A percentile compares a stretch with the other conserved stretches of the same genome.
Conservation (phyloP, 2,329 filamentous ascomycete species). For the Aspergillus terreus region DNA sequence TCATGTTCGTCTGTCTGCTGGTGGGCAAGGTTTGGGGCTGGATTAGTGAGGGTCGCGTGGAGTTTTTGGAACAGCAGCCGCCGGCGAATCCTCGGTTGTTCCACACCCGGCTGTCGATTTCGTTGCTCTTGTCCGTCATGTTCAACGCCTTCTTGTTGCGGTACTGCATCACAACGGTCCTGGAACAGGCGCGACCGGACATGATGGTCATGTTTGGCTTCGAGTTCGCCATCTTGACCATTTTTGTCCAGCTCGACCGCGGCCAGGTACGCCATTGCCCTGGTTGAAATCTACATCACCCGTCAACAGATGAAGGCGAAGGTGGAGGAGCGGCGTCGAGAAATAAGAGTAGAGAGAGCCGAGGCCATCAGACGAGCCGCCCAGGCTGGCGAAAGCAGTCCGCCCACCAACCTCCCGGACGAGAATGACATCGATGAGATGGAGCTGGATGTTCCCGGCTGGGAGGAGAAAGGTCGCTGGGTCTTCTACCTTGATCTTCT, state of each 20-base stretch:
- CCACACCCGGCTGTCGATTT: constrained; percentile 75
- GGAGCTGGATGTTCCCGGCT: constrained; percentile 91
- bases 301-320: constrained; percentile 69
- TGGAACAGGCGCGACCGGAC: constrained; percentile 83
- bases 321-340: constrained; percentile 63
- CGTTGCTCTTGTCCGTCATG: constrained; percentile 70
- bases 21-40: constrained; percentile 98
- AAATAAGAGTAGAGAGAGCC: constrained; percentile 57
- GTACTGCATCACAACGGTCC: constrained; percentile 77
- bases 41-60: constrained; percentile 93
- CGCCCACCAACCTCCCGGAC: constrained; percentile 49
- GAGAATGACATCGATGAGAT: constrained; percentile 84
- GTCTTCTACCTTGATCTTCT: constrained; percentile 82
- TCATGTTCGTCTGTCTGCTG: constrained; percentile 92
- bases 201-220: constrained; percentile 99
- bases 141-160: constrained; percentile 78
- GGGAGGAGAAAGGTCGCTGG: constrained; percentile 94
- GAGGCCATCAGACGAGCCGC: constrained; percentile 42
- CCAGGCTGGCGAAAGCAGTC: constrained; percentile 34
- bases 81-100: constrained; percentile 84
- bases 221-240: constrained; percentile 84
- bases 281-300: constrained; percentile 73
- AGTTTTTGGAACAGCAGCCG: constrained; percentile 91
- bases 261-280: constrained; percentile 71
- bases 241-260: constrained; percentile 75